Conservation (phyloP, 2,329 filamentous ascomycete genomes). For the Alternaria ethzedia region DNA sequence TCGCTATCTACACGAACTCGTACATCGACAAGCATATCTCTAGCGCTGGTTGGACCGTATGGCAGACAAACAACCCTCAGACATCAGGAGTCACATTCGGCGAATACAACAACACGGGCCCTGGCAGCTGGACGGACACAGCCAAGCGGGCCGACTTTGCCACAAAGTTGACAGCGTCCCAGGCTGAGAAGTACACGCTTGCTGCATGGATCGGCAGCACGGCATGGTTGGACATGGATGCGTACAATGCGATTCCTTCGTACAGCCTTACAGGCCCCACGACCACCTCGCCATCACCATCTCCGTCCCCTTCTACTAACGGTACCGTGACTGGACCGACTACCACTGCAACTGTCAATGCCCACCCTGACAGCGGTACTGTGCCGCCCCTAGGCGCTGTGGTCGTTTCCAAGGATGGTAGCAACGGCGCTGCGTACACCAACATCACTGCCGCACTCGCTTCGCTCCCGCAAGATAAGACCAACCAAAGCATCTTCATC, state of each 20-base stretch:
- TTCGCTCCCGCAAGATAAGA: slow-evolving; percentile 44
- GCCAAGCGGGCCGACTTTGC: slow-evolving; percentile 43
- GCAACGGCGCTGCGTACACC: slow-evolving; percentile 38
- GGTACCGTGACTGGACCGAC: slow-evolving; percentile 23
- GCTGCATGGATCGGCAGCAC: slow-evolving; percentile 50
- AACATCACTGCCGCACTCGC: slow-evolving; percentile 47
- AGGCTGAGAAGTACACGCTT: slow-evolving; percentile 48
- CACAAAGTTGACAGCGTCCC: slow-evolving; percentile 43
- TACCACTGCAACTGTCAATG: slow-evolving; percentile 40
- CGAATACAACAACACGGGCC: slow-evolving; percentile 43
- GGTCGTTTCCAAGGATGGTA: slow-evolving; percentile 48
- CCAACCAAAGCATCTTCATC: slow-evolving; percentile 66
- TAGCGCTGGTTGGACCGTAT: slow-evolving; percentile 40
- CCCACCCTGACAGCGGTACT: slow-evolving; percentile 52
- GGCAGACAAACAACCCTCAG: slow-evolving; percentile 42
- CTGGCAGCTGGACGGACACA: slow-evolving; percentile 41
- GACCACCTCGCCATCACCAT: slow-evolving; percentile 14
- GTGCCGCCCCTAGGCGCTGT: slow-evolving; percentile 52
- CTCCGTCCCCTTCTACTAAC: background rate
- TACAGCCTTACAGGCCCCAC: slow-evolving; percentile 20
- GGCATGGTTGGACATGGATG: slow-evolving; percentile 52
- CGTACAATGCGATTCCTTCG: slow-evolving; percentile 47
- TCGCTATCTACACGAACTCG: slow-evolving; percentile 46
- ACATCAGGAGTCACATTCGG: slow-evolving; percentile 47
- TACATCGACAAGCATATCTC: slow-evolving; percentile 46